A percentile compares a stretch with the other conserved stretches of the same genome.
Conservation (phyloP, 2,329 filamentous ascomycete species). For the Monosporascus sp. region DNA sequence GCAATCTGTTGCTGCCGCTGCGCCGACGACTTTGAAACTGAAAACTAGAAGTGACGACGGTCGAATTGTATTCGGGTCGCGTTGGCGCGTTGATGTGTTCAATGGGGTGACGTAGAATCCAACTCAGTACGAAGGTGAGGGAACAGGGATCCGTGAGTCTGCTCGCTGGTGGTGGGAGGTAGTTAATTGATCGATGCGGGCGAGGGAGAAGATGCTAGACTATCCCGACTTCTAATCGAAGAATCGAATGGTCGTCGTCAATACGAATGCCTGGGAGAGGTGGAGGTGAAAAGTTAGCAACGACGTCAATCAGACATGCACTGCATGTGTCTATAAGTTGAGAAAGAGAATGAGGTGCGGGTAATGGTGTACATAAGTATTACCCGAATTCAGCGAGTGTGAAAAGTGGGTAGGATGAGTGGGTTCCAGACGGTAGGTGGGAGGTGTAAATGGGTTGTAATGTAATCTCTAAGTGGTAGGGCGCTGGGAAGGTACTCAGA, state of each 20-base stretch:
- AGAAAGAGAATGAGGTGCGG: slow-evolving; percentile 20
- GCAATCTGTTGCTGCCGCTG: background rate
- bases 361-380: slow-evolving; percentile 28
- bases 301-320: background rate
- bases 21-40: background rate
- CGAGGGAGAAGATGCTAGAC: background rate
- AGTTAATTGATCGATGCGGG: background rate
- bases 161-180: no score
- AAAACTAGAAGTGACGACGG: no score
- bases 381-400: background rate
- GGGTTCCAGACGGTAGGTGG: background rate
- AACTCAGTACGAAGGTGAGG: no score
- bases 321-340: background rate
- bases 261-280: background rate
- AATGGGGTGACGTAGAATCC: background rate
- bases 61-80: background rate
- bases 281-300: background rate
- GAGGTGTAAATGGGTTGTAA: background rate
- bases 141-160: no score
- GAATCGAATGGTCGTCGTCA: background rate
- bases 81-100: background rate
- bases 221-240: no score
- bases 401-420: background rate
- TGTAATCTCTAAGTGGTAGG: slow-evolving; percentile 21
- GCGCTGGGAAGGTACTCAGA: slow-evolving; percentile 1